phyloP scores from a whole-genome alignment of 352 stramenopile genomes.

The Thraustochytrium striatum region DNA sequence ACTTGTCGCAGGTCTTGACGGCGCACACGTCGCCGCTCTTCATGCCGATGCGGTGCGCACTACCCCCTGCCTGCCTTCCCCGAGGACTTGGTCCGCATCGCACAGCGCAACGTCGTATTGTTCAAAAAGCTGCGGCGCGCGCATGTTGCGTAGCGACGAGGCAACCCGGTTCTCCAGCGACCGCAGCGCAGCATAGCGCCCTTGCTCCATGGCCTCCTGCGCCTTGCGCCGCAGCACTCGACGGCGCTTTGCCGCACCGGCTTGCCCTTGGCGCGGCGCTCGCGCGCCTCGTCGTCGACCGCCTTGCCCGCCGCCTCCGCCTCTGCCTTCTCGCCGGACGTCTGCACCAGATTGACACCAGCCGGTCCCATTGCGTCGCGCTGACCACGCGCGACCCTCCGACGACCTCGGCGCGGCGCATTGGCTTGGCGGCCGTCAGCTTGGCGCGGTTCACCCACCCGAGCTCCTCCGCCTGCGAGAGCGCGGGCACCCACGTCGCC shows the following conservation, averaged over 20 bases:
- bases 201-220: background rate
- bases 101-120: conserved; percentile 9
- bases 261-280: background rate
- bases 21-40: background rate
- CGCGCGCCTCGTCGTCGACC: background rate
- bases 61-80: conserved; percentile 27
- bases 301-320: background rate
- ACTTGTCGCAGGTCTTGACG: conserved; percentile 47
- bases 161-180: background rate
- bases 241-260: background rate
- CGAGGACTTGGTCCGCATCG: background rate
- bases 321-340: too few relatives aligned
- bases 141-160: background rate
- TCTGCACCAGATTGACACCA: too few relatives aligned
- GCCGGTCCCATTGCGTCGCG: too few relatives aligned
- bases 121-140: conserved; percentile 13
- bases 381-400: too few relatives aligned
- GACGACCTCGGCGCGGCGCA: too few relatives aligned
- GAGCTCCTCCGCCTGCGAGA: too few relatives aligned
- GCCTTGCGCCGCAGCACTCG: background rate
- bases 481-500: too few relatives aligned
- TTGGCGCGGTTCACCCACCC: too few relatives aligned
- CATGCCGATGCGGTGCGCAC: background rate
- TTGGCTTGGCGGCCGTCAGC: too few relatives aligned
- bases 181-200: background rate